Evolutionary conservation across 768 basidiomycete species (phyloP).

Genomic region (Obba rivulosa): DNA sequence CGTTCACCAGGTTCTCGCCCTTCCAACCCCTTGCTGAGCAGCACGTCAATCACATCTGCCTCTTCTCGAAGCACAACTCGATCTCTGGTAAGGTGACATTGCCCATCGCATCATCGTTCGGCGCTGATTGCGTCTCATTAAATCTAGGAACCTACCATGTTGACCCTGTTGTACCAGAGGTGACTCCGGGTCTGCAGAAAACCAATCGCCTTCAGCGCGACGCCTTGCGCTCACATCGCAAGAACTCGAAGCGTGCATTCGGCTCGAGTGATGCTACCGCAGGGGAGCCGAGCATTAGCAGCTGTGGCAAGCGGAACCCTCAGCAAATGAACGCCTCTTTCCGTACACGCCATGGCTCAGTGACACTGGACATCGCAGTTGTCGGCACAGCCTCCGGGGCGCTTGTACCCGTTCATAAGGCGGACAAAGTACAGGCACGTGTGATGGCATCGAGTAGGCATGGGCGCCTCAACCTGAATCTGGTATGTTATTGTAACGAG

Average conservation of each 20-base stretch:
- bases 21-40: constrained; percentile 17
- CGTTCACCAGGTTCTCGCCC: constrained; percentile 2
- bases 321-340: constrained; percentile 18
- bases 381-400: constrained; percentile 1
- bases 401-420: not conserved
- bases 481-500: constrained; percentile 7
- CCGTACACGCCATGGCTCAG: constrained; percentile 18
- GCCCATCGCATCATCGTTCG: no score
- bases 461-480: constrained; percentile 16
- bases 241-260: not conserved
- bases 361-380: constrained; percentile 19
- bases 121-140: no score
- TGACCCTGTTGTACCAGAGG: constrained; percentile 8
- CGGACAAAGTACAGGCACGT: constrained; percentile 3
- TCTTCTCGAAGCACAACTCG: constrained; percentile 19
- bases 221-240: not conserved
- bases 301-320: not conserved
- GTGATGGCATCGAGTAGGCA: constrained; percentile 14
- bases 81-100: constrained; percentile 13
- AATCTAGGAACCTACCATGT: constrained; percentile 11
- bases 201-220: no score
- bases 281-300: not conserved
- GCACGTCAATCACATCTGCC: constrained; percentile 20
- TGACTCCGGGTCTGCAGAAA: not conserved
- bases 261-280: not conserved